These are phyloP conservation scores for Botrytis fabae DNA, from an alignment of 2,329 filamentous ascomycete species.

Conservation along the genomic window DNA sequence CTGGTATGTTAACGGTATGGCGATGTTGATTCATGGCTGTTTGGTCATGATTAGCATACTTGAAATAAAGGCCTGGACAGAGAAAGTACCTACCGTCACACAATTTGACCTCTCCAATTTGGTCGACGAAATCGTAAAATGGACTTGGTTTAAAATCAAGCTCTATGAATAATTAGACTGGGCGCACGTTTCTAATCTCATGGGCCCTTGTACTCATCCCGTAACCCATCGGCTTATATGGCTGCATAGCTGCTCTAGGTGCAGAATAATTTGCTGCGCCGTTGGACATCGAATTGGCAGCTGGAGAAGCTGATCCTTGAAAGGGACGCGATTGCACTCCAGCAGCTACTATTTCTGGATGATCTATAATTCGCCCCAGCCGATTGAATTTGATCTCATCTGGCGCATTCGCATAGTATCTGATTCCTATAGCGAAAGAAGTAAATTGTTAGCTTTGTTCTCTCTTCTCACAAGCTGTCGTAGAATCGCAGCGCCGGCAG, in stretches of 20 bases:
- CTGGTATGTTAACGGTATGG: constrained; percentile 56
- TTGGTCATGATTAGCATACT: constrained; percentile 20
- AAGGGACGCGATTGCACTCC: not conserved
- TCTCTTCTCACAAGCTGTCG: not conserved
- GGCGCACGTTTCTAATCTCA: not conserved
- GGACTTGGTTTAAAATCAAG: constrained; percentile 73
- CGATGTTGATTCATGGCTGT: constrained; percentile 41
- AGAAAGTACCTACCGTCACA: constrained; percentile 65
- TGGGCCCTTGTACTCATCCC: constrained; percentile 23
- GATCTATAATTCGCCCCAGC: constrained; percentile 35
- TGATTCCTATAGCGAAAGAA: constrained; percentile 31
- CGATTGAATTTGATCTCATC: constrained; percentile 35
- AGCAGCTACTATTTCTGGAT: constrained; percentile 27
- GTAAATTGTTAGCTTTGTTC: constrained; percentile 1
- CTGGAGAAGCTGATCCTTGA: constrained; percentile 28
- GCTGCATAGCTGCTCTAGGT: constrained; percentile 17
- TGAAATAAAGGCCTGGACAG: not conserved
- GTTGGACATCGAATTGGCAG: constrained; percentile 22
- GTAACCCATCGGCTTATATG: constrained; percentile 16
- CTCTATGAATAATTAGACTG: constrained; percentile 31
- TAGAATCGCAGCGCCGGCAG: not conserved
- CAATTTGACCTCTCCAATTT: constrained; percentile 63
- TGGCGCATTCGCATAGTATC: constrained; percentile 29
- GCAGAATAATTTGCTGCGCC: not conserved
- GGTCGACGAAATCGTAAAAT: constrained; percentile 72